Evolutionary conservation across 495 filamentous ascomycete species (phyloP), one percentile per base, ranked within the genome.

Genomic region (Trichocladium antarcticum): DNA sequence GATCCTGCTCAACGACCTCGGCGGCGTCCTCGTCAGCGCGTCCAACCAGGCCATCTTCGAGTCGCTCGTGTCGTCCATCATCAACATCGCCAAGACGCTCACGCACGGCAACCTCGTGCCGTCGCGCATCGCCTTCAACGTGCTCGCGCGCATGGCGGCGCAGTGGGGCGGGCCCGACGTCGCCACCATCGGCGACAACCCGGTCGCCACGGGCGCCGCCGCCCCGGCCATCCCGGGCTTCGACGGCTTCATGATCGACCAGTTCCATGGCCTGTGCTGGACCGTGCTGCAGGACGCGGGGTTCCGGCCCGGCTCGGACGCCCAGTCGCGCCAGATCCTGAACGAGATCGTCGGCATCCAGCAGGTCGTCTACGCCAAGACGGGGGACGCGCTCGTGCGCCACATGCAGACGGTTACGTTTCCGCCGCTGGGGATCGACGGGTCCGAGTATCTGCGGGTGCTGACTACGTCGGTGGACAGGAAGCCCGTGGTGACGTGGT

Each of bases 211-310:
- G 6, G 59, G 57, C 12, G 60, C 68, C 6, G 64, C 75, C 4
- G 53, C 64, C 3, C 74, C 75, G 0, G 63, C 62, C 16, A 79
- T 99, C 22, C 83, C 87, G 16, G 93, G 92, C n/a, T 97, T 99
- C 61, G 87, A 93, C 51, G 76, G 76, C 34, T 93, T 90, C 67
- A 84, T 93, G 69, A 84, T 95, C 44, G 73, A 80, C 21, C 78
- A 83, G n/a, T 90, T 98, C 67, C 87, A 93, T 15, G 77, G 86
- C 0, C 69, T 90, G 27, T 87, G 84, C 61, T 98, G 92, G 89
- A 81, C 81, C 6, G 79, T 97, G 1, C 77, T 90, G 1, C 76
- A 75, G 11, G 81, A 84, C 10, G 69, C 80, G 3, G 76, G 77
- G 12, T 95, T 97, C 72, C 82, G 81, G 55, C 74, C 86, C 1